Evolutionary conservation across 306 rosid genomes (phyloP), one percentile per base, ranked within the genome.

Genomic region (Quercus ilex): DNA sequence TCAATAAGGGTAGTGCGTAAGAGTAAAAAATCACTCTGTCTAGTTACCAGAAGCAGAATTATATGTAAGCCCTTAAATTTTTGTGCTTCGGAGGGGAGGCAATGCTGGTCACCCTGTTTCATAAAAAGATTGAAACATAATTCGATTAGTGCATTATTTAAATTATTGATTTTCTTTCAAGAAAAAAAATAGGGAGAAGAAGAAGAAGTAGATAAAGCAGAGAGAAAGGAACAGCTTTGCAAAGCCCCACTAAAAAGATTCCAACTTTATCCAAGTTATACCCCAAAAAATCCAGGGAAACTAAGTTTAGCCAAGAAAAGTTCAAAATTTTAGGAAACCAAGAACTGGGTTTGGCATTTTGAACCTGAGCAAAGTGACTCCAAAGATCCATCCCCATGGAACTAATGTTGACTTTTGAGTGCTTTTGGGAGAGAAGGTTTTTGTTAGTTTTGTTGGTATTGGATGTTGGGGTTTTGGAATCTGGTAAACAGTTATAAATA

Each of bases 301-400:
- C 5, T n/a, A 21, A 26, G 28, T 13, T 53, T 25, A 52, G 4
- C 23, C 35, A 23, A 43, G 46, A 18, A 33, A 53, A 78, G 51
- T 28, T 70, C 62, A 4, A 57, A n/a, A 43, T 0, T 7, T 6
- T 26, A 60, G 7, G 38, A 63, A 4, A 59, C 41, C 58, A 19
- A 55, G 64, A 8, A 0, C 57, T 49, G 80, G 46, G 20, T 18
- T 23, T 41, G 56, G 28, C 55, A 20, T 62, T 30, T n/a, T 5
- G 57, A 74, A 90, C 97, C 92, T 74, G 91, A 63, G 88, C 98
- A 91, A 13, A 87, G 64, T 10, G 82, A 67, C 11, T 85, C 35
- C 13, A 86, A 65, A 53, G 81, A 84, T 63, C 60, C 64, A 17
- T 28, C 2, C 8, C 21, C 41, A 69, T 41, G 4, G 76, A 46